Evolutionary conservation across 192 early-diverging fungal species (phyloP).

Genomic region (Paraglomus occultum): DNA sequence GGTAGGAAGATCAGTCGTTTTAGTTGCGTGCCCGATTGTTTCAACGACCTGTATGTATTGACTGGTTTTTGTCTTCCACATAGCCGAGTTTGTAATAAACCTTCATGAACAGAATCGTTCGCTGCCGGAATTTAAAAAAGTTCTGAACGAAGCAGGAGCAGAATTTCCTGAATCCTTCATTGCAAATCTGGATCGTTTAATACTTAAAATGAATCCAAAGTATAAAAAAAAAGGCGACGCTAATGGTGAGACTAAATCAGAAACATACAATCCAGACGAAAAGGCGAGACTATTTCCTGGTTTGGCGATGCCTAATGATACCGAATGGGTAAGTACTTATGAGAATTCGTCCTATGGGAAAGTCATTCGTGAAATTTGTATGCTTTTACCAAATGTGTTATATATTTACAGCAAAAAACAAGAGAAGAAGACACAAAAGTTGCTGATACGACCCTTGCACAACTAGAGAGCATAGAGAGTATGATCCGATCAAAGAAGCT

Average conservation of each 20-base stretch:
- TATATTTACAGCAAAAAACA: constrained; percentile 29
- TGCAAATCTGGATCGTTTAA: constrained; percentile 82
- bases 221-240: constrained; percentile 28
- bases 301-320: constrained; percentile 59
- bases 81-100: constrained; percentile 91
- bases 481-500: constrained; percentile 20
- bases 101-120: constrained; percentile 71
- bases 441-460: constrained; percentile 54
- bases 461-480: constrained; percentile 53
- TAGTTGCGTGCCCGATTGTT: neutral
- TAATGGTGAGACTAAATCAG: neutral
- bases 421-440: constrained; percentile 46
- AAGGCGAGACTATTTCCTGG: constrained; percentile 76
- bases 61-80: neutral
- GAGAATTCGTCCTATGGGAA: neutral
- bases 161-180: constrained; percentile 86
- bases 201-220: constrained; percentile 78
- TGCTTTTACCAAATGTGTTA: too few species aligned
- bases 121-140: constrained; percentile 63
- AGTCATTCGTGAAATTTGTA: neutral
- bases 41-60: neutral
- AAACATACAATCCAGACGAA: constrained; percentile 40
- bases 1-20: constrained; percentile 34
- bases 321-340: constrained; percentile 40
- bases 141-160: constrained; percentile 66